A percentile compares a stretch with the other conserved stretches of the same genome.
These are phyloP conservation scores for Nitzschia sp. DNA, from an alignment of 108 stramenopile genomes.

Conservation along the genomic window DNA sequence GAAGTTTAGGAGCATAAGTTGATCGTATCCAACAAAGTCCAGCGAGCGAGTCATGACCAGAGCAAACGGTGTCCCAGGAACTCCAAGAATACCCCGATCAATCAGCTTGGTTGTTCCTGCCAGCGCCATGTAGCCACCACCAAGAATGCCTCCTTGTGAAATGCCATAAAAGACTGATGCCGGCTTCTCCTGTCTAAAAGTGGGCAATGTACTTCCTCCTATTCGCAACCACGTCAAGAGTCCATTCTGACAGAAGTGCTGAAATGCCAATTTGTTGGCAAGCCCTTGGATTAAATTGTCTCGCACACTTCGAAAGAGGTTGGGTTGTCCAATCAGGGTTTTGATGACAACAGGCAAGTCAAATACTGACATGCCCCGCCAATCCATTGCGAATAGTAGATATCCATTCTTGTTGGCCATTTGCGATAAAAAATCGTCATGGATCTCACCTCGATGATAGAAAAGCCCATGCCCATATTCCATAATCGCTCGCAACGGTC, in stretches of 20 bases:
- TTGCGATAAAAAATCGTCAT: constrained; percentile 23
- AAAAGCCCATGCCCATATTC: constrained; percentile 86
- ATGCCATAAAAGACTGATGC: constrained; percentile 71
- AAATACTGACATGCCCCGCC: constrained; percentile 72
- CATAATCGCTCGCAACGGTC: constrained; percentile 51
- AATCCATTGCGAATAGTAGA: constrained; percentile 63
- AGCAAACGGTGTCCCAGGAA: constrained; percentile 77
- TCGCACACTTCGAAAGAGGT: constrained; percentile 42
- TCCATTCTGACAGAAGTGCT: constrained; percentile 48
- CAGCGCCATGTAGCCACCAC: constrained; percentile 59
- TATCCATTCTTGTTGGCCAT: constrained; percentile 66
- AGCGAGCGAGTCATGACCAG: constrained; percentile 60
- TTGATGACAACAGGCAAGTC: constrained; percentile 60
- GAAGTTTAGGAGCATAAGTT: constrained; percentile 56
- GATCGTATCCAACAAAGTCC: constrained; percentile 62
- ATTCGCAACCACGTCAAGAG: constrained; percentile 28
- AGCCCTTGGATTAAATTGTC: constrained; percentile 69
- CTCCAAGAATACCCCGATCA: constrained; percentile 63
- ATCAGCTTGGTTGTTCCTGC: constrained; percentile 46
- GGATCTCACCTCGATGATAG: constrained; percentile 47
- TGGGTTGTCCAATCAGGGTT: constrained; percentile 41
- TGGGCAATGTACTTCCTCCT: constrained; percentile 2
- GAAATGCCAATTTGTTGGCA: constrained; percentile 55
- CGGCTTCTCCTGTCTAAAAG: constrained; percentile 1
- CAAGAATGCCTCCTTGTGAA: constrained; percentile 79